phyloP scores from a whole-genome alignment of 2,329 filamentous ascomycete genomes.

The Alternaria ethzedia region DNA sequence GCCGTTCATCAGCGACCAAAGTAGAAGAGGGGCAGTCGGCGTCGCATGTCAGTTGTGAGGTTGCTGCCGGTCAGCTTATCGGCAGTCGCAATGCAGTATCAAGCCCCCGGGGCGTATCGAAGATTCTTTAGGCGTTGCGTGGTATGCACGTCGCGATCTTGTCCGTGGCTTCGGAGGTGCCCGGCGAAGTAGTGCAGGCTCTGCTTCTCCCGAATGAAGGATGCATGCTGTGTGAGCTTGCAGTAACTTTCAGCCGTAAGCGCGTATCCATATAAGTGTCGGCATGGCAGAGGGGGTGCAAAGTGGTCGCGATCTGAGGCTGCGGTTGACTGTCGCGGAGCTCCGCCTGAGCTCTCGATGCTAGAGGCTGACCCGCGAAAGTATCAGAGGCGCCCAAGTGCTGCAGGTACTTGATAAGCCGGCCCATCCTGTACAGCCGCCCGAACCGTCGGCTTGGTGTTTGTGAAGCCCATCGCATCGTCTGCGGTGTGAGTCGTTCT shows the following conservation, averaged over 20 bases:
- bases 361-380: neutral
- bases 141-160: neutral
- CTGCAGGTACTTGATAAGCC: neutral
- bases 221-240: neutral
- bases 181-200: neutral
- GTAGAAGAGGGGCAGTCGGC: neutral
- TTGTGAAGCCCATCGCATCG: neutral
- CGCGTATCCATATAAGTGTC: neutral
- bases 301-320: neutral
- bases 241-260: neutral
- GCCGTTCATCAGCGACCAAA: neutral
- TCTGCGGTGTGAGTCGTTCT: neutral
- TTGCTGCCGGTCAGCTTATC: neutral
- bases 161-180: neutral
- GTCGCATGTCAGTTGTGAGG: neutral
- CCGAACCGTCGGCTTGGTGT: neutral
- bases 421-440: neutral
- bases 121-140: neutral
- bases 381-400: neutral
- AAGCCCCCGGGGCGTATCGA: no score
- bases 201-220: neutral
- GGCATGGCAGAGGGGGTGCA: neutral
- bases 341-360: neutral
- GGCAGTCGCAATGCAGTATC: neutral
- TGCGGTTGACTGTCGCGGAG: neutral